Evolutionary conservation across 768 basidiomycete species (phyloP).

Genomic region (Amanita inopinata): DNA sequence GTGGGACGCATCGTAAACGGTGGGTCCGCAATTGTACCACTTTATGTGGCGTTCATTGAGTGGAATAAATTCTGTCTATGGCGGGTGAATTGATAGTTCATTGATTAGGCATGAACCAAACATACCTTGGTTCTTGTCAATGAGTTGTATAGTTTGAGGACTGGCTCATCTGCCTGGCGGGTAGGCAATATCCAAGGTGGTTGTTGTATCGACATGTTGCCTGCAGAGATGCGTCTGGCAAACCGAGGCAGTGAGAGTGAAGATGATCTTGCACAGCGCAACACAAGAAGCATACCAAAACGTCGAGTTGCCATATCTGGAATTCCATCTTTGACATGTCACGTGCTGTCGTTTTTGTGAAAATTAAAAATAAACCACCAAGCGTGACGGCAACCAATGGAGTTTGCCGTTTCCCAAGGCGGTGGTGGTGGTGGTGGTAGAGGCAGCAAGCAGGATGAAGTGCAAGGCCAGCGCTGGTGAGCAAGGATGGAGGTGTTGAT

Average conservation of each 20-base stretch:
- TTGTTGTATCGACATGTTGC: conserved; percentile 48
- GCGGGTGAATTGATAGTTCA: conserved; percentile 10
- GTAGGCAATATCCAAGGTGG: conserved; percentile 47
- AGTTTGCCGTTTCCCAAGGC: too few relatives aligned
- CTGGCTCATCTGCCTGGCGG: conserved; percentile 41
- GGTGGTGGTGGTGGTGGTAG: too few relatives aligned
- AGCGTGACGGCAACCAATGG: too few relatives aligned
- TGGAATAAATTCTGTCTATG: conserved; percentile 70
- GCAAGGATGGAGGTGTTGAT: too few relatives aligned
- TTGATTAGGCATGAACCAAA: conserved; percentile 13
- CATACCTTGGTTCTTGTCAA: conserved; percentile 82
- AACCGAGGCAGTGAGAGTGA: neutral
- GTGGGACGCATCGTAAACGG: conserved; percentile 96
- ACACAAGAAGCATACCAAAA: neutral
- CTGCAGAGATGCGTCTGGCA: neutral
- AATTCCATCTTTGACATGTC: neutral
- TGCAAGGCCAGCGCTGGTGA: too few relatives aligned
- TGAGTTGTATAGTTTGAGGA: conserved; percentile 85
- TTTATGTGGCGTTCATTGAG: conserved; percentile 66
- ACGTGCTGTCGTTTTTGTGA: too few relatives aligned
- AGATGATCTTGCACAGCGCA: neutral
- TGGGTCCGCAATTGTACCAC: conserved; percentile 99
- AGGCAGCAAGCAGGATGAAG: too few relatives aligned
- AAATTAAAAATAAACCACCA: too few relatives aligned
- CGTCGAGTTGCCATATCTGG: neutral